Percentiles rank a stretch among this genome's conserved stretches.
Evolutionary conservation across 2,329 filamentous ascomycete species (phyloP).

Genomic region (Cladosporium oxysporum): DNA sequence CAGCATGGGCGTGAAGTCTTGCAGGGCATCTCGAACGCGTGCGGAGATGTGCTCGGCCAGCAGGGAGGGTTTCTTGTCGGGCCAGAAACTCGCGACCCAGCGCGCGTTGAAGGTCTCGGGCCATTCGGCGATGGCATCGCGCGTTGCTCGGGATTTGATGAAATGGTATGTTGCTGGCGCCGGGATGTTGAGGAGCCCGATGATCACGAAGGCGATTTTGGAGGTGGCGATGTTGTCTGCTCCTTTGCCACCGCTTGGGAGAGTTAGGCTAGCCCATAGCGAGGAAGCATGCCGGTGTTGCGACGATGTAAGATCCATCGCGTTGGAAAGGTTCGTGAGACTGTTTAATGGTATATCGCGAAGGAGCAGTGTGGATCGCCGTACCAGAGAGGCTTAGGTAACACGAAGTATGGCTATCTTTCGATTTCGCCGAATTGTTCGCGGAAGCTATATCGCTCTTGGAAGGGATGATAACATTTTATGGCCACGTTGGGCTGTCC

Average conservation of each 20-base stretch:
- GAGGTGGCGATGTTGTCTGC: neutral
- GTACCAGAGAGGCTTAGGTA: slow-evolving; percentile 17
- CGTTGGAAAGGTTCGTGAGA: neutral
- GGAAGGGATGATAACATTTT: neutral
- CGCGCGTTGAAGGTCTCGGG: slow-evolving; percentile 13
- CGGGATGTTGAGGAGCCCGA: slow-evolving; percentile 20
- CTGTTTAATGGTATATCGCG: neutral
- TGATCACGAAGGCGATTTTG: slow-evolving; percentile 11
- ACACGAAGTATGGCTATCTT: slow-evolving; percentile 13
- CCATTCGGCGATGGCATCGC: slow-evolving; percentile 7
- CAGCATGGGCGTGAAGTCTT: neutral
- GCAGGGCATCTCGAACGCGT: neutral
- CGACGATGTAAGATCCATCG: neutral
- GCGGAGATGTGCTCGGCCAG: slow-evolving; percentile 14
- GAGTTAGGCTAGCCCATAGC: neutral
- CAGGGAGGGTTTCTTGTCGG: slow-evolving; percentile 9
- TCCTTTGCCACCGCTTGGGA: neutral
- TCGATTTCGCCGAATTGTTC: slow-evolving; percentile 15
- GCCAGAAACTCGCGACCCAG: slow-evolving; percentile 19
- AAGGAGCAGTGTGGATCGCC: neutral
- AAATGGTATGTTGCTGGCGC: slow-evolving; percentile 4
- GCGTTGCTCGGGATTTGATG: slow-evolving; percentile 10
- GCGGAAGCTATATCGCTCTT: neutral
- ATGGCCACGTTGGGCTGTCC: neutral
- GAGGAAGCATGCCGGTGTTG: slow-evolving; percentile 8